These are phyloP conservation scores for Komagataella ulmi DNA, from an alignment of 805 yeast genomes.

Conservation along the genomic window DNA sequence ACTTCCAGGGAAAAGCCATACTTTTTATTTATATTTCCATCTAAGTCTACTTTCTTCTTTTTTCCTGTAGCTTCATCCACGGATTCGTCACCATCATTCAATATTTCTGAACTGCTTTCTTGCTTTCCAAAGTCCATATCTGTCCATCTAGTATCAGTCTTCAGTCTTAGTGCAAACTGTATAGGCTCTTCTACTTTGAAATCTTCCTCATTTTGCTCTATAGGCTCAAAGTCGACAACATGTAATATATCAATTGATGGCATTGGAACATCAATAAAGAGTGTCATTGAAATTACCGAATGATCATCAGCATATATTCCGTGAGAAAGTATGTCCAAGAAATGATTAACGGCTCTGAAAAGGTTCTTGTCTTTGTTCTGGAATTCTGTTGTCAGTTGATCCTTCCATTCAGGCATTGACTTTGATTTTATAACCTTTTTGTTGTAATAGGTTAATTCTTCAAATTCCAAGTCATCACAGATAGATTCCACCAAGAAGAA, in stretches of 20 bases:
- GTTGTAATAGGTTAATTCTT: neutral
- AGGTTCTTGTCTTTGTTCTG: constrained; percentile 1
- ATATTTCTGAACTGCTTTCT: neutral
- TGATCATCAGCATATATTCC: constrained; percentile 3
- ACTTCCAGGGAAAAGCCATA: constrained; percentile 9
- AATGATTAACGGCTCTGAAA: neutral
- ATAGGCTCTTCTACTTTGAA: constrained; percentile 48
- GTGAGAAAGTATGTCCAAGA: neutral
- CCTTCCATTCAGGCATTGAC: neutral
- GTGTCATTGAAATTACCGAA: neutral
- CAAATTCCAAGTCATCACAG: constrained; percentile 9
- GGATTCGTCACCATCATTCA: neutral
- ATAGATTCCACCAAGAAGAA: constrained; percentile 9
- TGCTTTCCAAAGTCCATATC: constrained; percentile 1
- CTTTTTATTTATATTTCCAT: constrained; percentile 7
- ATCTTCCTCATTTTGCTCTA: constrained; percentile 24
- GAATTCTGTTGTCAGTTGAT: constrained; percentile 4
- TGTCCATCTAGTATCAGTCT: constrained; percentile 32
- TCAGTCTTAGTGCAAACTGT: constrained; percentile 25
- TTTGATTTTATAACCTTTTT: constrained; percentile 1
- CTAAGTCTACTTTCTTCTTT: constrained; percentile 17
- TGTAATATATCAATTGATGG: constrained; percentile 53
- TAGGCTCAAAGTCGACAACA: constrained; percentile 30
- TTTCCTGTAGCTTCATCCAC: constrained; percentile 4
- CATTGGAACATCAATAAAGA: constrained; percentile 40